Evolutionary conservation across 495 filamentous ascomycete genomes (phyloP).

Genomic region (Neurospora tetraspora): DNA sequence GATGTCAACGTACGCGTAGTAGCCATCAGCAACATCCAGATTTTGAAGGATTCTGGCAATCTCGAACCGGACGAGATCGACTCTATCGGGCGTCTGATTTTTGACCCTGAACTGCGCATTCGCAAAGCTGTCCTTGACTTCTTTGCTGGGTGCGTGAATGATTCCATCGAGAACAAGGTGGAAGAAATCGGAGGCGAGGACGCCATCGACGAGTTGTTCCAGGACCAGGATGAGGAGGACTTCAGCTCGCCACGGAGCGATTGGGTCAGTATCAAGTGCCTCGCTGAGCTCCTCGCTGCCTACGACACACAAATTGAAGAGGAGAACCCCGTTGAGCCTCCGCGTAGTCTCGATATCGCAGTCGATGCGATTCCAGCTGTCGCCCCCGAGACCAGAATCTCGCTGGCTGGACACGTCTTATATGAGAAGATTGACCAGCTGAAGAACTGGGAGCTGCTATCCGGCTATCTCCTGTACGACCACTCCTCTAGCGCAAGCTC

Average conservation of each 20-base stretch:
- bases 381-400: conserved; percentile 66
- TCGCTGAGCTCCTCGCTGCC: conserved; percentile 69
- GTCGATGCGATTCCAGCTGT: conserved; percentile 43
- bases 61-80: conserved; percentile 89
- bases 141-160: conserved; percentile 76
- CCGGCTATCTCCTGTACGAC: conserved; percentile 85
- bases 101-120: conserved; percentile 72
- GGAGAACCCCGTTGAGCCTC: conserved; percentile 29
- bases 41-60: conserved; percentile 72
- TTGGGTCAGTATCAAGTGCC: conserved; percentile 87
- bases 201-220: conserved; percentile 50
- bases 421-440: conserved; percentile 74
- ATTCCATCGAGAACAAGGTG: conserved; percentile 65
- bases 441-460: conserved; percentile 76
- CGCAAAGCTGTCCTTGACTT: conserved; percentile 82
- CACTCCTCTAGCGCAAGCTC: conserved; percentile 53
- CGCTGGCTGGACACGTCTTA: conserved; percentile 72
- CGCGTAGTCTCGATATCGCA: conserved; percentile 33
- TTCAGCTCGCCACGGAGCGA: conserved; percentile 61
- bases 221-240: conserved; percentile 67
- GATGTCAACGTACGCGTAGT: conserved; percentile 68
- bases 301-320: conserved; percentile 54
- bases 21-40: conserved; percentile 69
- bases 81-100: conserved; percentile 70
- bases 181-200: conserved; percentile 69